Conservation (phyloP, 192 early-diverging fungal genomes). For the Chytriomyces sp. region DNA sequence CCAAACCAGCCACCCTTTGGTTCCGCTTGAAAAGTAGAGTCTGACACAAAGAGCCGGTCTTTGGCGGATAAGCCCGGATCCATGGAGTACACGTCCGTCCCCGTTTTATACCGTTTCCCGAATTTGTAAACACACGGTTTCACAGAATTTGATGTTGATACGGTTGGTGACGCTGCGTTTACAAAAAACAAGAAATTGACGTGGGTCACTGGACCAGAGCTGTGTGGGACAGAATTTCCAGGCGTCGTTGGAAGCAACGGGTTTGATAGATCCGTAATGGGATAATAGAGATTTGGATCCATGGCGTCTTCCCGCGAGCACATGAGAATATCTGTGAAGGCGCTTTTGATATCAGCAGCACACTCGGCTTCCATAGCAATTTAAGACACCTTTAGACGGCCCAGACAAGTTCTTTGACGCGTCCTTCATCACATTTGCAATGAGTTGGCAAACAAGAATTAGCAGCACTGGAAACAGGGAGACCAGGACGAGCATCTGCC, state of each 20-base stretch:
- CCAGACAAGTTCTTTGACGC: constrained; percentile 6
- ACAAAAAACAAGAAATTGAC: constrained; percentile 22
- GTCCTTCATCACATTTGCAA: constrained; percentile 16
- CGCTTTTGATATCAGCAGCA: not conserved
- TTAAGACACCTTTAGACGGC: not conserved
- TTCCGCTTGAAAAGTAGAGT: constrained; percentile 6
- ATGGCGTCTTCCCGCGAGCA: constrained; percentile 13
- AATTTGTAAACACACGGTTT: constrained; percentile 29
- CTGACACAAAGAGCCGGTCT: not conserved
- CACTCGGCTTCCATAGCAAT: not conserved
- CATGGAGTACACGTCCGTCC: not conserved
- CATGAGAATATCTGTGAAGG: constrained; percentile 5
- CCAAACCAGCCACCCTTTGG: constrained; percentile 18
- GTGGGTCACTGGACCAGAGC: constrained; percentile 2
- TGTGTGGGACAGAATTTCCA: not conserved
- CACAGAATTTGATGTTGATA: not conserved
- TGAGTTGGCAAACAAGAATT: not conserved
- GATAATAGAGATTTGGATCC: not conserved
- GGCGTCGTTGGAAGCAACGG: not conserved
- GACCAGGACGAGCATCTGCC: not conserved
- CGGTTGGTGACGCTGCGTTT: not conserved
- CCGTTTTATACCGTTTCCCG: constrained; percentile 8
- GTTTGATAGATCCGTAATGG: constrained; percentile 18
- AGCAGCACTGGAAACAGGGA: constrained; percentile 6
- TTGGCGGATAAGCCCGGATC: not conserved